A percentile compares a stretch with the other conserved stretches of the same genome.
phyloP scores from a whole-genome alignment of 495 filamentous ascomycete species.

The Aspergillus kassunensis region DNA sequence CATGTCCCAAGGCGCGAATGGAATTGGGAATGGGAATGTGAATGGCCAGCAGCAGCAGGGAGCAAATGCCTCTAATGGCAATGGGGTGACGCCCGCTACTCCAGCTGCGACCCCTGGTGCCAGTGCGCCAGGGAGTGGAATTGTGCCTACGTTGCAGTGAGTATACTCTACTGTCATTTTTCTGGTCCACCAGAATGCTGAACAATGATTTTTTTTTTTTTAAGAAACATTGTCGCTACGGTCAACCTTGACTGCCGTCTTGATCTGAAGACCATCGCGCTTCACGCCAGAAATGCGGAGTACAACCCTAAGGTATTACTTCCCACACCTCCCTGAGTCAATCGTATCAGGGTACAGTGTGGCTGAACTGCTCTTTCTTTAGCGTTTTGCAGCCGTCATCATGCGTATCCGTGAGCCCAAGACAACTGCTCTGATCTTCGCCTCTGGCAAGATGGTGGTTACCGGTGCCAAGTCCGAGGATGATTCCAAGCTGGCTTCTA shows the following conservation, averaged over 20 bases:
- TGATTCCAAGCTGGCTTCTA: conserved; percentile 91
- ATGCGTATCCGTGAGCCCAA: conserved; percentile 99
- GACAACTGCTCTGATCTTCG: conserved; percentile 97
- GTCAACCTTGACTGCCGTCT: conserved; percentile 98
- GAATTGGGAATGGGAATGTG: conserved; percentile 45
- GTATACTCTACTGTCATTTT: conserved; percentile 55
- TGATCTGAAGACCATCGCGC: conserved; percentile 97
- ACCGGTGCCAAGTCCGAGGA: conserved; percentile 98
- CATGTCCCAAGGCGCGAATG: conserved; percentile 44
- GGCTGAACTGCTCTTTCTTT: conserved; percentile 41
- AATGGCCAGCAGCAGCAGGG: conserved; percentile 62
- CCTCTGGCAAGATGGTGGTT: conserved; percentile 98
- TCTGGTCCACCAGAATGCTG: conserved; percentile 46
- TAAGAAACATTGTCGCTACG: conserved; percentile 99
- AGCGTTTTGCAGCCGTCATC: conserved; percentile 99
- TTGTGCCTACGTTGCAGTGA: conserved; percentile 98
- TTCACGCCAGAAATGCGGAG: conserved; percentile 97
- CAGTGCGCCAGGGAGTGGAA: conserved; percentile 74
- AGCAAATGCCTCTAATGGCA: conserved; percentile 61
- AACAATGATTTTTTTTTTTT: conserved; percentile 51
- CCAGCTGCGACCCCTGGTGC: conserved; percentile 91
- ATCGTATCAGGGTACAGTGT: conserved; percentile 41
- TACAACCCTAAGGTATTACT: conserved; percentile 89
- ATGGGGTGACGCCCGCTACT: conserved; percentile 91
- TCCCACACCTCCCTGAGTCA: conserved; percentile 40